A percentile compares a stretch with the other conserved stretches of the same genome.
Conservation (phyloP, 345 rosid genomes). For the Camelina sativa region DNA sequence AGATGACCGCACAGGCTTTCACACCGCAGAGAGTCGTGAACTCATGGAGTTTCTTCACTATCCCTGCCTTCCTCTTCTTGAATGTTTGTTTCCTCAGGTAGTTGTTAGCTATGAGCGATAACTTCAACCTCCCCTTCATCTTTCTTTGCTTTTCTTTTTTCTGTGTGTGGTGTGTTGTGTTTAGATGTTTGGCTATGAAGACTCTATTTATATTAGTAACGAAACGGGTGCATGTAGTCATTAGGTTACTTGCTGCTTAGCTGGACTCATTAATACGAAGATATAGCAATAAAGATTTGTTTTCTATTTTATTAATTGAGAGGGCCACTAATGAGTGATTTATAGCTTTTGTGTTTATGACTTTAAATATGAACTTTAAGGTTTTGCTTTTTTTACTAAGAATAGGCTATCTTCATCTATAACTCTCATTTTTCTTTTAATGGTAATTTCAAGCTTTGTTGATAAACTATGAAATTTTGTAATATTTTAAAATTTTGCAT, state of each 20-base stretch:
- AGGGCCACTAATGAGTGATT: too few relatives aligned
- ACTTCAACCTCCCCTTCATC: neutral
- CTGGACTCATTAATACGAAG: too few relatives aligned
- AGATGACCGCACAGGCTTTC: slow-evolving; percentile 6
- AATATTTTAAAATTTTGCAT: too few relatives aligned
- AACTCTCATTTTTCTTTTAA: neutral
- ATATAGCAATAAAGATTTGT: too few relatives aligned
- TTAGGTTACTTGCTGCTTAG: too few relatives aligned
- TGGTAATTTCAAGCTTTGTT: too few relatives aligned
- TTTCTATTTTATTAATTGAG: too few relatives aligned
- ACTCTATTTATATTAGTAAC: neutral
- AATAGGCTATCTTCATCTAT: neutral
- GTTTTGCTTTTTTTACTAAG: neutral
- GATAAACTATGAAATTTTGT: too few relatives aligned
- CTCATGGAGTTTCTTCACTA: slow-evolving; percentile 14
- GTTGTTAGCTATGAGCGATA: neutral
- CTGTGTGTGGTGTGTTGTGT: neutral
- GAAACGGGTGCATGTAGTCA: too few relatives aligned
- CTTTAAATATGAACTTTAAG: neutral
- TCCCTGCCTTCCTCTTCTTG: slow-evolving; percentile 14
- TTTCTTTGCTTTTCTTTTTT: neutral
- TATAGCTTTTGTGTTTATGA: neutral
- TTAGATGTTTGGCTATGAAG: neutral
- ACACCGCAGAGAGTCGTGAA: slow-evolving; percentile 22
- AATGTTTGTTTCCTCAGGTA: neutral